Base-by-base conservation (phyloP, 2,329 filamentous ascomycete genomes). In the Fusarium brachygibbosum region DNA sequence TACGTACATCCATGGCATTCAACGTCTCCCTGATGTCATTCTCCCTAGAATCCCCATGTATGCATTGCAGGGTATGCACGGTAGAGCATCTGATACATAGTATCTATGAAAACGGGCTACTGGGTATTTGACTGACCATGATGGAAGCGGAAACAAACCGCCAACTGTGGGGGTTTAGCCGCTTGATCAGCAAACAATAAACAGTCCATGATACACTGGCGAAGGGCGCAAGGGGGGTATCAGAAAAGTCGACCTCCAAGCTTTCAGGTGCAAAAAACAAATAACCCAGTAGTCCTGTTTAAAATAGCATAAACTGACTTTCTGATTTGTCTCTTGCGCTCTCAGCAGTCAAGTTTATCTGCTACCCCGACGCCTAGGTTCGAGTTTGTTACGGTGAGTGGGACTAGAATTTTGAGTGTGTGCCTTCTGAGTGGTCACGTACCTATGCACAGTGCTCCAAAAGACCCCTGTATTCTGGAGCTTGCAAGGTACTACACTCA, bases 141-240 rank as follows among this genome's bases (percentile, higher is more conserved):
- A 40, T 53, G 16, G 40, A 28, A 51, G 66, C 55, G 66, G 66
- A 69, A 69, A 66, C 44, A 55, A 66, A 31, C 66, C 66, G 61
- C 56, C 42, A 19, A 38, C 63, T 55, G 45, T 59, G 54, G 29
- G 25, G 28, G 14, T 51, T 17, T 65, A 55, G 38, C 49, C 65
- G 52, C 44, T 32, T 64, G 38, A 28, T 34, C 31, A 50, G 31
- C 21, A 54, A 50, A 37, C 48, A 50, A 28, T n/a, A 16, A 38
- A 12, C 7, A 41, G 14, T 11, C n/a, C 32, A 21, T 50, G 32
- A 37, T 28, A 28, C 21, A 50, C 34, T 38, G 32, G 32, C 13
- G n/a, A 50, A 25, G 17, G 8, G 17, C 7, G 13, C 32, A 14
- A 25, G n/a, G 23, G 19, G 21, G 9, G 23, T 19, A 12, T 28